Evolutionary conservation across 2,329 filamentous ascomycete species (phyloP).

Genomic region (Penicillium sp.): DNA sequence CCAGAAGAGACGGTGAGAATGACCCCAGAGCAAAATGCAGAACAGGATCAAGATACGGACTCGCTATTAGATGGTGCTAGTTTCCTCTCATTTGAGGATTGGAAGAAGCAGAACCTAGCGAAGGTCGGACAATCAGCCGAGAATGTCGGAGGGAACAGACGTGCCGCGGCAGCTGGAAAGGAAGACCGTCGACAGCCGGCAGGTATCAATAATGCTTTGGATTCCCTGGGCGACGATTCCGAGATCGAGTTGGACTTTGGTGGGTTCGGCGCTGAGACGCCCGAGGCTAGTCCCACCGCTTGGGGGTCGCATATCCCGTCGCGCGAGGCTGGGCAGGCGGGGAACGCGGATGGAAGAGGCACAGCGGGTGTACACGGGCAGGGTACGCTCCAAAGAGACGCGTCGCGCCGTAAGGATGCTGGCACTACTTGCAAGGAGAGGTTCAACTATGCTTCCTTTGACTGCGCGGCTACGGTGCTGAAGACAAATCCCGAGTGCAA

Average conservation of each 20-base stretch:
- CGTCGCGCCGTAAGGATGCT: constrained; percentile 79
- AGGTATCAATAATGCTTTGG: constrained; percentile 66
- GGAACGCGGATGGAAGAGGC: constrained; percentile 1
- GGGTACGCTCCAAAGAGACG: constrained; percentile 50
- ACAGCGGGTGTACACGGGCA: constrained; percentile 38
- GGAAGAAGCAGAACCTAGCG: constrained; percentile 90
- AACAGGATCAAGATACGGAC: constrained; percentile 58
- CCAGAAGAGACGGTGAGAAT: background rate
- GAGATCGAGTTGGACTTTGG: constrained; percentile 77
- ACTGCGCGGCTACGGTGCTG: constrained; percentile 88
- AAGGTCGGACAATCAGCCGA: constrained; percentile 77
- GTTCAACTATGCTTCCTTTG: constrained; percentile 96
- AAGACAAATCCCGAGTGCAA: constrained; percentile 86
- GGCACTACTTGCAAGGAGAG: constrained; percentile 97
- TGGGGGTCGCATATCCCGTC: constrained; percentile 33
- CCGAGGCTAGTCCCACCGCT: constrained; percentile 34
- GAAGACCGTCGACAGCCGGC: constrained; percentile 47
- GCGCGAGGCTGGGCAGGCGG: constrained; percentile 17
- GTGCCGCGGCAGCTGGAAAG: constrained; percentile 48
- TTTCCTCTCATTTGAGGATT: constrained; percentile 96
- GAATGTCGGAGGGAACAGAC: constrained; percentile 60
- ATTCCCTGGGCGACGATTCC: constrained; percentile 79
- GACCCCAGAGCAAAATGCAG: background rate
- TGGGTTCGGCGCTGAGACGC: constrained; percentile 55
- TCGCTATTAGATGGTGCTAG: constrained; percentile 70